Evolutionary conservation across 208 protist genomes (phyloP), one percentile per base, ranked within the genome.

Genomic region (Acanthamoeba castellanii): DNA sequence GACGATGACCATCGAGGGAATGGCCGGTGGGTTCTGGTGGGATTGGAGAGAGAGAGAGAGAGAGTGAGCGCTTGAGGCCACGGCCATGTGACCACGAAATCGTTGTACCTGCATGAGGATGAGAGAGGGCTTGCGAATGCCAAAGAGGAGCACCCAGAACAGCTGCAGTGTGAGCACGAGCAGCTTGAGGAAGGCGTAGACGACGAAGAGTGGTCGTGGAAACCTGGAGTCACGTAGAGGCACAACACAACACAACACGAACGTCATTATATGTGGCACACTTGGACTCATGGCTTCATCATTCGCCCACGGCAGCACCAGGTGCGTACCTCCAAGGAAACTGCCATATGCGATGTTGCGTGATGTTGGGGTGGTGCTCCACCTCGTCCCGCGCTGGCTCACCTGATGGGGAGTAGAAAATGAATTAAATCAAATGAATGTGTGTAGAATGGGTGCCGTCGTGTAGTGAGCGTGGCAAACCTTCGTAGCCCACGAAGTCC

Each of bases 21-120:
- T 95, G 22, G 94, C 94, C 2, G 96, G 96, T 70, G 95, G 95
- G 59, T 93, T 93, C 88, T n/a, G n/a, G n/a, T 93, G 22, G 14
- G 14, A 0, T 7, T 6, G 25, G 25, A 14, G 2, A 92, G 13
- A 16, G 11, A 59, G 32, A 18, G 37, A 42, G 84, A 2, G 55
- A 90, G 59, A 90, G 18, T 70, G 25, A 16, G 37, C 22, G 50
- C 14, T 18, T 47, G 13, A 0, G 25, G 3, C 30, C 9, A 34
- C n/a, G n/a, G n/a, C n/a, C 22, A 30, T 52, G 72, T 81, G n/a
- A 27, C 11, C 2, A 11, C 13, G 45, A 59, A 1, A 37, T 18
- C 34, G 20, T 37, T 85, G 22, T 37, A 93, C 88, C 88, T 93
- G 88, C 25, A 93, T 47, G n/a, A 93, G 66, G 47, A 93, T 78